Conservation (phyloP, 805 yeast genomes). For the Vanderwaltozyma verrucispora region DNA sequence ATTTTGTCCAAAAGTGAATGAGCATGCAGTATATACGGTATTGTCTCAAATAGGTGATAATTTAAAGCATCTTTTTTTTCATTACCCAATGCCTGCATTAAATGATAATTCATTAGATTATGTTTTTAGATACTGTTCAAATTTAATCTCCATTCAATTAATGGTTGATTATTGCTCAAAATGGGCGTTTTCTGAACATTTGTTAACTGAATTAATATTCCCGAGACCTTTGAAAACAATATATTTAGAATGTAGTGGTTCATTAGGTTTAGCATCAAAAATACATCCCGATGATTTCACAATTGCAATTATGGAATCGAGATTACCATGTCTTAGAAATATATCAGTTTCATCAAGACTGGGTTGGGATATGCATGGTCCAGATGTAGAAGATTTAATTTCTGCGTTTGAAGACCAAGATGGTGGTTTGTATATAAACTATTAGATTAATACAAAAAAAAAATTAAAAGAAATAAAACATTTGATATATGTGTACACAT, state of each 20-base stretch:
- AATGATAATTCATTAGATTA: constrained; percentile 60
- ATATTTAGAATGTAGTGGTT: constrained; percentile 75
- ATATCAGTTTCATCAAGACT: constrained; percentile 63
- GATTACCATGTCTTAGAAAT: constrained; percentile 57
- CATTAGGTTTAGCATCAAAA: constrained; percentile 72
- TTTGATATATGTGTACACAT: too few species aligned
- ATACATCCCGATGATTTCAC: constrained; percentile 84
- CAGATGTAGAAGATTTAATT: constrained; percentile 52
- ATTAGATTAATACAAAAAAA: too few species aligned
- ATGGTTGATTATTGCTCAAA: constrained; percentile 67
- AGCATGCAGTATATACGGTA: constrained; percentile 52
- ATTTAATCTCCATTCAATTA: constrained; percentile 48
- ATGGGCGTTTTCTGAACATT: constrained; percentile 40
- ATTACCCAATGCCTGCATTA: constrained; percentile 83
- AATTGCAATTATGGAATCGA: constrained; percentile 67
- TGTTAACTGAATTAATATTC: constrained; percentile 26
- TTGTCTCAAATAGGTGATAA: constrained; percentile 56
- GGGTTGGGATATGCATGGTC: constrained; percentile 73
- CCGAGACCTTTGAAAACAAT: constrained; percentile 40
- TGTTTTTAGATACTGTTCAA: constrained; percentile 68
- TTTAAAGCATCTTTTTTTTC: constrained; percentile 52
- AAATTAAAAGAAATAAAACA: not conserved
- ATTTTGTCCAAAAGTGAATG: constrained; percentile 74
- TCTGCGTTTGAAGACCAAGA: constrained; percentile 61
- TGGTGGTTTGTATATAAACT: constrained; percentile 62